Conservation (phyloP, 306 rosid genomes). For the Fragaria nilgerrensis region DNA sequence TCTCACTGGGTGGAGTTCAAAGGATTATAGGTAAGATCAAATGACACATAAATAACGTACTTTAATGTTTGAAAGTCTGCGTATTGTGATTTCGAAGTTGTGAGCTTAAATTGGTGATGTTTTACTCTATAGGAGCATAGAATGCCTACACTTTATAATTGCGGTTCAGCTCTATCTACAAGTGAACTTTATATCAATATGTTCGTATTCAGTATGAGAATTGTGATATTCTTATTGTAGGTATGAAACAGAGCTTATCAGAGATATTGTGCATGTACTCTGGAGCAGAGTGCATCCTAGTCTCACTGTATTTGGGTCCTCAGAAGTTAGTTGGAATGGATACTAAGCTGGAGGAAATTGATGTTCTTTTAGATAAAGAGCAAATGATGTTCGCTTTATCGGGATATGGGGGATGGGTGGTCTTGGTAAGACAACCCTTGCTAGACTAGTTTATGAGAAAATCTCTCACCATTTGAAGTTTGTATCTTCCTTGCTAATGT, state of each 20-base stretch:
- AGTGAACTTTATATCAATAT: neutral
- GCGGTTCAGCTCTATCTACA: neutral
- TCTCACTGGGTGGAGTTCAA: conserved; percentile 2
- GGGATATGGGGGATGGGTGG: conserved; percentile 13
- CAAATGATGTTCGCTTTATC: neutral
- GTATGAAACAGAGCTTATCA: neutral
- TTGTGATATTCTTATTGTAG: neutral
- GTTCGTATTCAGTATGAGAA: neutral
- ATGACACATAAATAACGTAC: too few species aligned
- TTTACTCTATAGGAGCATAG: neutral
- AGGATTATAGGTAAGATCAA: neutral
- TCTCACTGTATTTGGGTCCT: neutral
- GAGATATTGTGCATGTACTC: neutral
- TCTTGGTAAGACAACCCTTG: neutral
- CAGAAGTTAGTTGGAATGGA: neutral
- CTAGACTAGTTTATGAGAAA: neutral
- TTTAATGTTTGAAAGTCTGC: neutral
- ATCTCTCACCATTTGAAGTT: neutral
- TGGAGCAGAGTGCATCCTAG: neutral
- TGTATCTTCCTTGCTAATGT: neutral
- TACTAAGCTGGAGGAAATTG: neutral
- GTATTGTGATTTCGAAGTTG: too few species aligned
- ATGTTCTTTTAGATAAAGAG: neutral
- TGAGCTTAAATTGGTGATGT: too few species aligned
- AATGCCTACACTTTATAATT: too few species aligned